Percentiles rank a stretch among this genome's conserved stretches.
Evolutionary conservation across 1,284 basidiomycete species (phyloP).

Genomic region (Moesziomyces sp.): DNA sequence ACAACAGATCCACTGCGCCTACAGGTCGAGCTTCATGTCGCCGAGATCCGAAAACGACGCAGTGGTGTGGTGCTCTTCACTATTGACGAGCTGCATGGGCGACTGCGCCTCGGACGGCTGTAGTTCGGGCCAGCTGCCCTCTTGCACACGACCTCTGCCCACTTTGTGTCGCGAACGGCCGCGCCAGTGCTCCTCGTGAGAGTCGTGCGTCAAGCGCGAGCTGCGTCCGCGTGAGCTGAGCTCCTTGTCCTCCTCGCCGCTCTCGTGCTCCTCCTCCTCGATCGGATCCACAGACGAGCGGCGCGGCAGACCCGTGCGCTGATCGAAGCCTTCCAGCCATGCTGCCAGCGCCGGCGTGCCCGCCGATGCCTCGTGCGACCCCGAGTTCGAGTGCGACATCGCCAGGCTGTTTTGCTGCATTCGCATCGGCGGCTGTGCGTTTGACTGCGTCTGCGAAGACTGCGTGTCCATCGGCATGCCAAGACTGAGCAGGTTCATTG

Average conservation of each 20-base stretch:
- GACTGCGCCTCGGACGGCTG: constrained; percentile 38
- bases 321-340: constrained; percentile 50
- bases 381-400: constrained; percentile 23
- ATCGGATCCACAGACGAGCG: constrained; percentile 54
- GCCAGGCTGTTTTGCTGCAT: constrained; percentile 22
- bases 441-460: constrained; percentile 2
- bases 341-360: constrained; percentile 33
- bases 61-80: constrained; percentile 7
- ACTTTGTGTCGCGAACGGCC: constrained; percentile 35
- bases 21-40: constrained; percentile 49
- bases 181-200: constrained; percentile 38
- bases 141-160: constrained; percentile 23
- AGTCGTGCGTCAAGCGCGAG: constrained; percentile 18
- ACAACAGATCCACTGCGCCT: neutral
- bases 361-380: constrained; percentile 12
- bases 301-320: constrained; percentile 48
- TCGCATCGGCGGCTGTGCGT: constrained; percentile 10
- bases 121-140: constrained; percentile 44
- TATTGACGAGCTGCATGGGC: constrained; percentile 37
- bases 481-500: constrained; percentile 44
- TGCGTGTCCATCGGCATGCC: constrained; percentile 38
- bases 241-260: constrained; percentile 39
- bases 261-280: constrained; percentile 48
- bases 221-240: constrained; percentile 36
- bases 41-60: constrained; percentile 34